phyloP scores from a whole-genome alignment of 2,329 filamentous ascomycete species.

The Scytalidium sp. region DNA sequence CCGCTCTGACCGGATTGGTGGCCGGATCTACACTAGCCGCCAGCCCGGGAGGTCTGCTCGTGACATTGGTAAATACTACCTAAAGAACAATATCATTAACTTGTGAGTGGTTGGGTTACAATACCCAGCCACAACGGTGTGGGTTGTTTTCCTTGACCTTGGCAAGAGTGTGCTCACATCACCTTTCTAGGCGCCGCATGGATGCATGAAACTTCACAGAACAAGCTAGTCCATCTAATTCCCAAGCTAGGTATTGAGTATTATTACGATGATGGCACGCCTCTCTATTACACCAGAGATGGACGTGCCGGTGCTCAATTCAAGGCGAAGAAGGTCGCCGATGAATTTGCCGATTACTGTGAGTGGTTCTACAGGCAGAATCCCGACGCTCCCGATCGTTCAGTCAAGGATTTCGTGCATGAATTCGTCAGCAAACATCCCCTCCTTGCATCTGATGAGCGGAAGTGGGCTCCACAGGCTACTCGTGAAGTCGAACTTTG shows the following conservation, averaged over 20 bases:
- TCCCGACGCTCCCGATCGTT: slow-evolving; percentile 36
- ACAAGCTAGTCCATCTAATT: slow-evolving; percentile 40
- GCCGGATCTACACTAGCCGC: slow-evolving; percentile 38
- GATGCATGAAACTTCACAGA: slow-evolving; percentile 43
- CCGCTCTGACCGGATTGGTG: slow-evolving; percentile 48
- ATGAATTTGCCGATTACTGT: slow-evolving; percentile 40
- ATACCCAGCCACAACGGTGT: slow-evolving; percentile 25
- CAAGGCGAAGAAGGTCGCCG: slow-evolving; percentile 43
- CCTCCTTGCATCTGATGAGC: slow-evolving; percentile 37
- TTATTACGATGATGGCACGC: slow-evolving; percentile 41
- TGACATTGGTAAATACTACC: slow-evolving; percentile 37
- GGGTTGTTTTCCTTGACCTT: slow-evolving; percentile 24
- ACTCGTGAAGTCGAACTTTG: slow-evolving; percentile 40
- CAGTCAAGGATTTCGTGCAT: slow-evolving; percentile 36
- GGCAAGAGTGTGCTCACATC: slow-evolving; percentile 21
- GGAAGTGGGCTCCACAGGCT: slow-evolving; percentile 40
- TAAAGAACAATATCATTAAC: slow-evolving; percentile 28
- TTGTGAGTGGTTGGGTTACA: slow-evolving; percentile 24
- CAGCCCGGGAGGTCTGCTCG: slow-evolving; percentile 30
- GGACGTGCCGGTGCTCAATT: slow-evolving; percentile 40
- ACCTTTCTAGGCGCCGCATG: slow-evolving; percentile 35
- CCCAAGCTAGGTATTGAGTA: slow-evolving; percentile 37
- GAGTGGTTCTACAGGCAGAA: slow-evolving; percentile 38
- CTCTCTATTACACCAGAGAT: slow-evolving; percentile 38
- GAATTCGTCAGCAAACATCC: slow-evolving; percentile 37